Evolutionary conservation across 805 yeast species (phyloP).

Genomic region (Kodamaea laetipori): DNA sequence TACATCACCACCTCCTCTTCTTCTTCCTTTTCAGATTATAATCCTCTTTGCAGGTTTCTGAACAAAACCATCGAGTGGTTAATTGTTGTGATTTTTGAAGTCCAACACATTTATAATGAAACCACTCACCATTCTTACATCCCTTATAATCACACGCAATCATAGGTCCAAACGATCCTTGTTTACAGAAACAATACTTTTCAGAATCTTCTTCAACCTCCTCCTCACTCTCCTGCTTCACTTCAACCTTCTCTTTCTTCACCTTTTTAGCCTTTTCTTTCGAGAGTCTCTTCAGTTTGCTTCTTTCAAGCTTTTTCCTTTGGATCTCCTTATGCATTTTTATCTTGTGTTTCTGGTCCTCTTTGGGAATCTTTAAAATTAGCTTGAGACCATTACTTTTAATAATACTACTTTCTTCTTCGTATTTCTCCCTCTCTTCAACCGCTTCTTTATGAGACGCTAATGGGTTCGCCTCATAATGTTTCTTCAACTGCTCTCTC

Average conservation of each 20-base stretch:
- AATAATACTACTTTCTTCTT: not conserved
- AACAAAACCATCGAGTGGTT: conserved; percentile 44
- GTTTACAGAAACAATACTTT: conserved; percentile 28
- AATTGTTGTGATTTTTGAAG: conserved; percentile 37
- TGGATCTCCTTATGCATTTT: conserved; percentile 1
- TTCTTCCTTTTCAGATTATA: conserved; percentile 13
- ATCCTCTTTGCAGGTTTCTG: conserved; percentile 31
- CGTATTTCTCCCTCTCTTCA: conserved; percentile 27
- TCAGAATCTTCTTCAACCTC: conserved; percentile 3
- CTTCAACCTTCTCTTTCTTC: conserved; percentile 1
- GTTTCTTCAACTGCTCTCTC: conserved; percentile 33
- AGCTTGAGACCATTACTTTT: conserved; percentile 18
- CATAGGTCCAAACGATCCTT: conserved; percentile 33
- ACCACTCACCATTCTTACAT: conserved; percentile 50
- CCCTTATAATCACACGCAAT: conserved; percentile 33
- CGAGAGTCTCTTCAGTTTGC: not conserved
- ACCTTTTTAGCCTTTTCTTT: not conserved
- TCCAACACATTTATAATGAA: conserved; percentile 49
- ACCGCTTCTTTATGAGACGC: conserved; percentile 42
- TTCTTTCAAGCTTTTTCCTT: conserved; percentile 11
- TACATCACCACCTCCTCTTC: conserved; percentile 10
- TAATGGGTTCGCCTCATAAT: conserved; percentile 38
- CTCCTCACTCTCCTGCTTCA: not conserved
- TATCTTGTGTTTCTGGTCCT: conserved; percentile 6
- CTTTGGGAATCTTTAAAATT: conserved; percentile 16